A percentile compares a stretch with the other conserved stretches of the same genome.
phyloP scores from a whole-genome alignment of 352 stramenopile species.

The Globisporangium acanthophoron region DNA sequence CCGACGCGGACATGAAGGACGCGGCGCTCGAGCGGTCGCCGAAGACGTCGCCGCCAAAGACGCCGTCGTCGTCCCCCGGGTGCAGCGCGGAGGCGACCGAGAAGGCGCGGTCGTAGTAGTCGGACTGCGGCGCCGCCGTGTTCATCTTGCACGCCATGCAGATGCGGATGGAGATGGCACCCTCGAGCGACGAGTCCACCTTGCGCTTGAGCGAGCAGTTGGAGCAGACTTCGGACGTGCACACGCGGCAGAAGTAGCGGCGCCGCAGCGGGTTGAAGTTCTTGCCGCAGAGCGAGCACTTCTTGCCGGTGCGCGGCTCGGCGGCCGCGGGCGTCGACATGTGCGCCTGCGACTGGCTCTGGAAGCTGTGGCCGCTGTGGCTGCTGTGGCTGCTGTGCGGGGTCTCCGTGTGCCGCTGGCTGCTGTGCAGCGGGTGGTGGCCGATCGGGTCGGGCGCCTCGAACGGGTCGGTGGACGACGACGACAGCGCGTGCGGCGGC shows the following conservation, averaged over 20 bases:
- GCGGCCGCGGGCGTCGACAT: constrained; percentile 3
- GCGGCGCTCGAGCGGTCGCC: constrained; percentile 13
- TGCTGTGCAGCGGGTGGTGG: constrained; percentile 10
- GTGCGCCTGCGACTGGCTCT: background rate
- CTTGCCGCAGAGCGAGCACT: constrained; percentile 75
- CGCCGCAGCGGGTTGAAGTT: constrained; percentile 76
- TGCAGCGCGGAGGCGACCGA: constrained; percentile 22
- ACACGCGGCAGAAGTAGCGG: constrained; percentile 68
- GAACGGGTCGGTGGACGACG: background rate
- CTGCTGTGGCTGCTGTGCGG: constrained; percentile 4
- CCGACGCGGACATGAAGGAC: constrained; percentile 10
- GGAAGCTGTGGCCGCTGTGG: constrained; percentile 3
- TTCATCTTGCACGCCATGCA: constrained; percentile 80
- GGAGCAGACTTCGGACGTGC: constrained; percentile 52
- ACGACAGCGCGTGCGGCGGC: background rate
- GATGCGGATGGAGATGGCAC: constrained; percentile 37
- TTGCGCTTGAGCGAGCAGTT: constrained; percentile 66
- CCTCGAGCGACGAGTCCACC: constrained; percentile 25
- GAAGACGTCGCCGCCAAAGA: constrained; percentile 9
- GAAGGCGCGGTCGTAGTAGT: constrained; percentile 57
- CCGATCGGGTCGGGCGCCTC: background rate
- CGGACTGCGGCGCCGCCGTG: constrained; percentile 34
- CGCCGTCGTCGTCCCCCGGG: constrained; percentile 12
- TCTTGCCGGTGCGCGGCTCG: constrained; percentile 24
- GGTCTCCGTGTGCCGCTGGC: constrained; percentile 16